These are phyloP conservation scores for Candida ortonii DNA, from an alignment of 805 yeast species.

Conservation along the genomic window DNA sequence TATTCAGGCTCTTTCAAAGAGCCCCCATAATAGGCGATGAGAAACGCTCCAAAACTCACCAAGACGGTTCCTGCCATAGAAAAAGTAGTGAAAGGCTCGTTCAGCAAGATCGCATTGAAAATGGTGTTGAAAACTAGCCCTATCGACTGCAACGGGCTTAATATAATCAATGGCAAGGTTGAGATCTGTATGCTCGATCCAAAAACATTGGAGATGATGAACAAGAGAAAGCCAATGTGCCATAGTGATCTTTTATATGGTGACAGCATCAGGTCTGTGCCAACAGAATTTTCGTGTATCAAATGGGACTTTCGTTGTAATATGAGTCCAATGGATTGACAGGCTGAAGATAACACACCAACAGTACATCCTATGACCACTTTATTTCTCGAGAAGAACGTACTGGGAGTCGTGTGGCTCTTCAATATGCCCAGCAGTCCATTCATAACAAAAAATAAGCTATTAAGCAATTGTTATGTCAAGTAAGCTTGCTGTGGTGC, in stretches of 20 bases:
- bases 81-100: conserved; percentile 60
- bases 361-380: conserved; percentile 61
- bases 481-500: no score
- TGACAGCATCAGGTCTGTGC: conserved; percentile 23
- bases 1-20: conserved; percentile 52
- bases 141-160: conserved; percentile 81
- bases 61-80: conserved; percentile 64
- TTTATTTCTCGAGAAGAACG: conserved; percentile 12
- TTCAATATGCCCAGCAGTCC: neutral
- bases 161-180: conserved; percentile 73
- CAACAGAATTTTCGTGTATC: conserved; percentile 34
- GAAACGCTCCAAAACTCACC: conserved; percentile 70
- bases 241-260: conserved; percentile 56
- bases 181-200: conserved; percentile 84
- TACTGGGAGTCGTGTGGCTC: conserved; percentile 1
- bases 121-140: conserved; percentile 86
- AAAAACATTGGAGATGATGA: conserved; percentile 68
- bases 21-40: conserved; percentile 80
- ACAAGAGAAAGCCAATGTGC: conserved; percentile 70
- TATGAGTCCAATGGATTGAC: conserved; percentile 79
- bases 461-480: no score
- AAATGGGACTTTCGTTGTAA: conserved; percentile 78
- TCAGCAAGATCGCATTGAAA: conserved; percentile 62
- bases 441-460: no score
- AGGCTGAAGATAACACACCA: conserved; percentile 71